These are phyloP conservation scores for Oryza glumipatula DNA, from an alignment of 176 grass and related monocot species.

Conservation along the genomic window DNA sequence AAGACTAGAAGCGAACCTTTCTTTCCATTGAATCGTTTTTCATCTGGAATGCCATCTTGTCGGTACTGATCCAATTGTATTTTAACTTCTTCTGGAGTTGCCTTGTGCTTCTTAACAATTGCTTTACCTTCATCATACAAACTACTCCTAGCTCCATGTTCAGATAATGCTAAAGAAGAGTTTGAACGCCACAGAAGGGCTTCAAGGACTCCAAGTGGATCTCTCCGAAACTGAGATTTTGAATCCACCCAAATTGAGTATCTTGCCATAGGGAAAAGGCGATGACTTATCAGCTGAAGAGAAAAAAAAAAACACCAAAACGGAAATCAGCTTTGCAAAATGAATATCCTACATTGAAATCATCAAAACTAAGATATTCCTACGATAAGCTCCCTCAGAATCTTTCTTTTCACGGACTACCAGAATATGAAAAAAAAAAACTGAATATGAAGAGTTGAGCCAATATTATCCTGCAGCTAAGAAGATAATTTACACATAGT, in stretches of 20 bases:
- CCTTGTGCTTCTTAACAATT: conserved; percentile 91
- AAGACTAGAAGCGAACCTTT: conserved; percentile 64
- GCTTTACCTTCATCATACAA: conserved; percentile 90
- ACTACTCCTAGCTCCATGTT: conserved; percentile 88
- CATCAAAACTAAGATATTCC: neutral
- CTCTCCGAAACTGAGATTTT: conserved; percentile 87
- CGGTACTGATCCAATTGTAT: conserved; percentile 76
- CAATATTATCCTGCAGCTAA: neutral
- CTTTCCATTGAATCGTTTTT: conserved; percentile 82
- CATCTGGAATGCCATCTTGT: conserved; percentile 77
- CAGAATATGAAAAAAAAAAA: neutral
- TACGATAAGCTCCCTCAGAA: neutral
- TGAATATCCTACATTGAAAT: neutral
- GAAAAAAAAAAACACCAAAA: conserved; percentile 31
- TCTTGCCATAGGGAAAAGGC: conserved; percentile 77
- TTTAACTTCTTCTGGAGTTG: conserved; percentile 88
- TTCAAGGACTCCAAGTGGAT: conserved; percentile 82
- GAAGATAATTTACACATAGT: neutral
- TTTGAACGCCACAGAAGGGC: conserved; percentile 81
- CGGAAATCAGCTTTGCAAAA: conserved; percentile 14
- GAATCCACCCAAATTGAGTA: conserved; percentile 99
- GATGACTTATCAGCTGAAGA: conserved; percentile 89
- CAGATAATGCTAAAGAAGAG: conserved; percentile 84
- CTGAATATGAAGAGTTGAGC: neutral
- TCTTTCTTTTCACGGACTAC: conserved; percentile 1